Evolutionary conservation across 768 basidiomycete species (phyloP).

Genomic region (Suillus luteus): DNA sequence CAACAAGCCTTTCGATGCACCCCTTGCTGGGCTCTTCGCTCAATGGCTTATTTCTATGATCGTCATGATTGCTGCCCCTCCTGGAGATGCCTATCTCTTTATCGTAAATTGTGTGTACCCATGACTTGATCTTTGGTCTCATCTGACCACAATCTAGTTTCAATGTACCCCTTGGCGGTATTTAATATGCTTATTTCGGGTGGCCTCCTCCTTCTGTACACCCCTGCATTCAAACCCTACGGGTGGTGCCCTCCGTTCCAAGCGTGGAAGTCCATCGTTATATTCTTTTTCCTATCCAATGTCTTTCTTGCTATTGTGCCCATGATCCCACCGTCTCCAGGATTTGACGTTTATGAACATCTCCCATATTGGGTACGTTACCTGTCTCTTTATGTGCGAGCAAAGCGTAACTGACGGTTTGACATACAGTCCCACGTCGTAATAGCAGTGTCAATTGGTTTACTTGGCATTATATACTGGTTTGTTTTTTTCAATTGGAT

Average conservation of each 20-base stretch:
- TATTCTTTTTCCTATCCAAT: conserved; percentile 65
- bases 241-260: conserved; percentile 69
- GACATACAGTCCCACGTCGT: conserved; percentile 49
- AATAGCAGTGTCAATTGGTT: conserved; percentile 47
- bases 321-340: conserved; percentile 59
- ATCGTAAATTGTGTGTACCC: conserved; percentile 56
- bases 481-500: conserved; percentile 52
- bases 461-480: conserved; percentile 60
- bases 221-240: conserved; percentile 41
- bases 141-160: conserved; percentile 38
- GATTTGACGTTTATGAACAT: conserved; percentile 51
- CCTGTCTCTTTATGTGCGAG: background rate
- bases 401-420: background rate
- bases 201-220: conserved; percentile 65
- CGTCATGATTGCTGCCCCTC: conserved; percentile 57
- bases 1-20: conserved; percentile 71
- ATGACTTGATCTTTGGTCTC: background rate
- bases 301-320: conserved; percentile 64
- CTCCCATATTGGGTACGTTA: conserved; percentile 70
- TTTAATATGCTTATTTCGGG: conserved; percentile 62
- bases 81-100: conserved; percentile 77
- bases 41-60: conserved; percentile 63
- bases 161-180: conserved; percentile 57
- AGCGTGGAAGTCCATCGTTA: conserved; percentile 48
- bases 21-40: conserved; percentile 59